Percentiles rank a stretch among this genome's conserved stretches.
Conservation (phyloP, 257 asterid species). For the Solanum chilense region DNA sequence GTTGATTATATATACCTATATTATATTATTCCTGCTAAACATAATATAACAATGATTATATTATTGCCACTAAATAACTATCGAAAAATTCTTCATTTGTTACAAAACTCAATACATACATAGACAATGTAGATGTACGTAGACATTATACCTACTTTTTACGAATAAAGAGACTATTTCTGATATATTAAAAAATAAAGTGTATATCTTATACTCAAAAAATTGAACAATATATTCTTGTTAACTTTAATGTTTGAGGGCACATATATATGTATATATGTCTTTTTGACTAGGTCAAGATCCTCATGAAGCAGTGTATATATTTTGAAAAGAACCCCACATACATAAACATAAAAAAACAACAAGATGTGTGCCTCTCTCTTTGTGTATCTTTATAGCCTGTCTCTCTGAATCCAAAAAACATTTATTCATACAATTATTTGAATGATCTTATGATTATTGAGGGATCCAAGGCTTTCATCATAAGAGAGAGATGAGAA, state of each 20-base stretch:
- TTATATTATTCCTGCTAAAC: too few species aligned
- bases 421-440: neutral
- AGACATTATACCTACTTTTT: too few species aligned
- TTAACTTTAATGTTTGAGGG: slow-evolving; percentile 26
- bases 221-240: slow-evolving; percentile 27
- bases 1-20: too few species aligned
- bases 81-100: too few species aligned
- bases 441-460: slow-evolving; percentile 16
- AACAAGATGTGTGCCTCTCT: neutral
- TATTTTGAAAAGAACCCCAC: slow-evolving; percentile 8
- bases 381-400: neutral
- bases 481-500: slow-evolving; percentile 12
- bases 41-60: too few species aligned
- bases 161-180: fast-evolving
- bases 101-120: neutral
- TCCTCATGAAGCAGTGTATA: neutral
- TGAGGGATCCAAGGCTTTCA: slow-evolving; percentile 76
- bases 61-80: too few species aligned
- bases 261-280: neutral
- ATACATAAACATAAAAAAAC: slow-evolving; percentile 4
- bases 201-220: slow-evolving; percentile 14
- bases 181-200: too few species aligned
- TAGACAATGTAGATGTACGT: too few species aligned
- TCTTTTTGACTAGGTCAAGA: slow-evolving; percentile 17
- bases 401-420: slow-evolving; percentile 13